phyloP scores from a whole-genome alignment of 495 filamentous ascomycete genomes.

The Xylaria curta region DNA sequence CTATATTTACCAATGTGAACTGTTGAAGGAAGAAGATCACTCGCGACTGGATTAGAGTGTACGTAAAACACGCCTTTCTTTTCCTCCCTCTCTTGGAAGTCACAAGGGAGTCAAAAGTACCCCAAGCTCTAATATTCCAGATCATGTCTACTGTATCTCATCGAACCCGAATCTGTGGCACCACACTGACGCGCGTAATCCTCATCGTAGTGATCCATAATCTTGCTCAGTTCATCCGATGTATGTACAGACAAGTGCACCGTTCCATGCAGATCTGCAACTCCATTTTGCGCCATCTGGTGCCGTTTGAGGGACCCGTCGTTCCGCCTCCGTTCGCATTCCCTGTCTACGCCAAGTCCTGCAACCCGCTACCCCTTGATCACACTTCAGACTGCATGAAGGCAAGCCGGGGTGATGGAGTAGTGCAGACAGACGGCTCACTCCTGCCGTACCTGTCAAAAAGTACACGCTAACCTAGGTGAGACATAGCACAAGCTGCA shows the following conservation, averaged over 20 bases:
- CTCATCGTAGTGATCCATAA: neutral
- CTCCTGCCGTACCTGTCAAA: neutral
- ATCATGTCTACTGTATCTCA: neutral
- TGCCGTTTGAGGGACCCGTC: neutral
- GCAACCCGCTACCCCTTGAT: conserved; percentile 3
- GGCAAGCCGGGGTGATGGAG: no score
- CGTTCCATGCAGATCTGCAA: conserved; percentile 1
- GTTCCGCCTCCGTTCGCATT: neutral
- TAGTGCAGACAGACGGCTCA: neutral
- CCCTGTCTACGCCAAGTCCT: neutral
- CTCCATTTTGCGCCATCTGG: neutral
- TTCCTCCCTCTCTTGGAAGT: neutral
- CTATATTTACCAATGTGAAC: no score
- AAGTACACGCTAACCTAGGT: neutral
- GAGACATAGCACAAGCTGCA: no score
- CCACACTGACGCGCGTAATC: neutral
- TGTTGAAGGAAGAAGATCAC: neutral
- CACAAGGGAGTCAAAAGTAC: neutral
- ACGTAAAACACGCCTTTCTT: neutral
- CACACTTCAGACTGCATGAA: neutral
- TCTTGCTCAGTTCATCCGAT: neutral
- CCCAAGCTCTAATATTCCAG: neutral
- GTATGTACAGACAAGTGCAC: no score
- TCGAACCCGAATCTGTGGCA: conserved; percentile 7
- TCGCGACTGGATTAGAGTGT: neutral